These are phyloP conservation scores for Saksenaea oblongispora DNA, from an alignment of 371 early-diverging fungal genomes.

Conservation along the genomic window DNA sequence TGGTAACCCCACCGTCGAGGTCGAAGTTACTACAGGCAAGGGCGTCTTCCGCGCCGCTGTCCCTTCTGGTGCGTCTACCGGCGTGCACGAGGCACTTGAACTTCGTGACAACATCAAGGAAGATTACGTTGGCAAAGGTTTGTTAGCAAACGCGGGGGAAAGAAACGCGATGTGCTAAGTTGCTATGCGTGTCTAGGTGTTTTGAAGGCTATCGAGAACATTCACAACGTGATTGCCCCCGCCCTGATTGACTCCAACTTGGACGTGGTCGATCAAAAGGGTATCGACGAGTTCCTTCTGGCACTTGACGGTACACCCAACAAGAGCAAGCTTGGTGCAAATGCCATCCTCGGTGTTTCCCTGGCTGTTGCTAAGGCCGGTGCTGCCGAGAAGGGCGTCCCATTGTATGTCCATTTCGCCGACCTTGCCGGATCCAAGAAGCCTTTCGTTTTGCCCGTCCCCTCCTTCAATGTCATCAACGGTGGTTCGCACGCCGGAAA, in stretches of 20 bases:
- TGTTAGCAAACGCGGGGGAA: neutral
- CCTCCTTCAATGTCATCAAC: conserved; percentile 99
- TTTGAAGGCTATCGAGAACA: conserved; percentile 89
- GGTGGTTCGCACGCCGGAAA: conserved; percentile 99
- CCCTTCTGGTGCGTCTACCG: conserved; percentile 99
- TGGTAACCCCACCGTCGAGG: conserved; percentile 99
- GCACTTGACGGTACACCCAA: conserved; percentile 94
- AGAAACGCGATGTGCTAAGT: neutral
- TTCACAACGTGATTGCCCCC: conserved; percentile 89
- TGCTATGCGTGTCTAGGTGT: conserved; percentile 66
- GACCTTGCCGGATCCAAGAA: conserved; percentile 83
- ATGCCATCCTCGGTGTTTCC: conserved; percentile 98
- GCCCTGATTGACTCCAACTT: conserved; percentile 75
- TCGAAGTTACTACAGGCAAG: conserved; percentile 92
- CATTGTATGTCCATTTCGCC: conserved; percentile 93
- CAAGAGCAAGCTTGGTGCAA: conserved; percentile 97
- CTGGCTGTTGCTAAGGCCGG: conserved; percentile 96
- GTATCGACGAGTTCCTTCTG: conserved; percentile 91
- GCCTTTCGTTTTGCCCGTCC: conserved; percentile 94
- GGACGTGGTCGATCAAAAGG: conserved; percentile 83
- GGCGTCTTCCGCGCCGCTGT: conserved; percentile 97
- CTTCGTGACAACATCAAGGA: conserved; percentile 90
- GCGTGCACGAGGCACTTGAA: conserved; percentile 98
- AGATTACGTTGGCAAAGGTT: conserved; percentile 95
- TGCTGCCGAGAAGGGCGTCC: conserved; percentile 90